These are phyloP conservation scores for Hirsutella thompsonii DNA, from an alignment of 2,329 filamentous ascomycete genomes.

Conservation along the genomic window DNA sequence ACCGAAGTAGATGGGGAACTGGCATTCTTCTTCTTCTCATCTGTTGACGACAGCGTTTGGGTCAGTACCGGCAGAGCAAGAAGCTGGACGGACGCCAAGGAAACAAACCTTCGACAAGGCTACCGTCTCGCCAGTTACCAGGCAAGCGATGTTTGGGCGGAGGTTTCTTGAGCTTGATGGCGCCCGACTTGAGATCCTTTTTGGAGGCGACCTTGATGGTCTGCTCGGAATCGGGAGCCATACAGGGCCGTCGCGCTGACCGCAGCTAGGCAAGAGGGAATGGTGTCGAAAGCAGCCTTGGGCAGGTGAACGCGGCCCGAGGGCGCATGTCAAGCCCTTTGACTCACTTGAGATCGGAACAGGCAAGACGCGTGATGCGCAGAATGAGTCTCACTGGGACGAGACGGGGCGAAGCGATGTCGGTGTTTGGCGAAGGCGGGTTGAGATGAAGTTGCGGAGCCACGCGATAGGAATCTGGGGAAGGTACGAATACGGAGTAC, in stretches of 20 bases:
- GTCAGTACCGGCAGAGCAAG: neutral
- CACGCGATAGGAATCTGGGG: no score
- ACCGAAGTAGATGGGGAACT: constrained; percentile 27
- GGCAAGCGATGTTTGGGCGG: constrained; percentile 50
- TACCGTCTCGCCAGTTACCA: constrained; percentile 61
- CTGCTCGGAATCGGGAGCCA: constrained; percentile 26
- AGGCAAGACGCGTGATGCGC: neutral
- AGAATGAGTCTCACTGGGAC: neutral
- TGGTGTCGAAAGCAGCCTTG: neutral
- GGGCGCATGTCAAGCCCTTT: neutral
- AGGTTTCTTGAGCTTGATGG: constrained; percentile 50
- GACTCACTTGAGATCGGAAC: neutral
- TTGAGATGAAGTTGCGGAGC: no score
- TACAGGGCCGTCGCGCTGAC: neutral
- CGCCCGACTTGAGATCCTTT: constrained; percentile 35
- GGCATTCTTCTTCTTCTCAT: constrained; percentile 41
- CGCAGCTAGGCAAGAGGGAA: neutral
- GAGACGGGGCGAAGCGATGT: neutral
- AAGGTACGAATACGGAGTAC: no score
- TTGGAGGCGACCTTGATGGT: constrained; percentile 52
- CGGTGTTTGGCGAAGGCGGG: no score
- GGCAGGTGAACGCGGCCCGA: neutral
- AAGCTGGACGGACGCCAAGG: neutral
- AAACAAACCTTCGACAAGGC: constrained; percentile 44
- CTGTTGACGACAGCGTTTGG: constrained; percentile 12